Evolutionary conservation across 768 basidiomycete genomes (phyloP), one percentile per base, ranked within the genome.

Genomic region (Pleurotus pulmonarius): DNA sequence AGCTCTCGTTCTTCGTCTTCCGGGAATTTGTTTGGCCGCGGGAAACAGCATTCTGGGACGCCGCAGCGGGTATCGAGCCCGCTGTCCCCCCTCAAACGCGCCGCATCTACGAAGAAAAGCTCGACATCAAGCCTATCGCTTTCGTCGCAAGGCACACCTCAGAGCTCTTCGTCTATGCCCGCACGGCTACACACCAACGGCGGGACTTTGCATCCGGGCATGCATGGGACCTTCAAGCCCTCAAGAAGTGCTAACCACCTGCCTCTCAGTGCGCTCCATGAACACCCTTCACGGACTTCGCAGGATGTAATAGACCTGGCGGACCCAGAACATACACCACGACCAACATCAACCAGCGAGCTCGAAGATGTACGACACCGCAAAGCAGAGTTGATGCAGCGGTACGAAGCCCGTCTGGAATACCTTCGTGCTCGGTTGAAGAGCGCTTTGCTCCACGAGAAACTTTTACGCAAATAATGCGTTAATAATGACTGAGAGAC

Each of bases 391-490:
- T 88, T 93, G 26, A 79, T 78, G 34, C 75, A 72, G 60, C 80
- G 90, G 61, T 93, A 93, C 63, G 86, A 88, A 55, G 80, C 80
- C 34, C 83, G 90, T 46, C 67, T 93, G 64, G 90, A 91, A 60
- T 93, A 89, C 66, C 72, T 93, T 62, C 82, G 87, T 37, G 91
- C 91, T 38, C 87, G 88, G 70, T 66, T 93, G 65, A 92, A 91
- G 71, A 87, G 88, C 16, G 91, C 90, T 1, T 87, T 92, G 71
- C 67, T 93, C 64, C 88, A 88, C 60, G 92, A 93, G 74, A 90
- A 90, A 67, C 70, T 93, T 62, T 61, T 88, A 75, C 83, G 81
- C 66, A 86, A 80, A 67, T 85, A 61, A 75, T 45, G 11, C 18
- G 13, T 55, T n/a, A n/a, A 20, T 46, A 15, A 22, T 18, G 18